Conservation (phyloP, 1,139 yeast genomes). For the Geotrichum carabidarum region DNA sequence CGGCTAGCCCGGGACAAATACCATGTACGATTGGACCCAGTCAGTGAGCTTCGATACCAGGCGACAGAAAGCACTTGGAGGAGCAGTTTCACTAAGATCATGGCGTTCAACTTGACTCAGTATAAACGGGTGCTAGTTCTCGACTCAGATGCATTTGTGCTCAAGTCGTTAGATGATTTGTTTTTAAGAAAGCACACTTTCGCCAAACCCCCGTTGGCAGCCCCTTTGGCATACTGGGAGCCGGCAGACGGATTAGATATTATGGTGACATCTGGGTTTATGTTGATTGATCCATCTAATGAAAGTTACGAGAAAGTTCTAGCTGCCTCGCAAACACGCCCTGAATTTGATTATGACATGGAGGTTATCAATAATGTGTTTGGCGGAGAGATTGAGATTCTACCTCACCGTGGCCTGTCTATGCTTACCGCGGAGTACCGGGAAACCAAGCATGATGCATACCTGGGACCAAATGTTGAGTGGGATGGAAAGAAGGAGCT, state of each 20-base stretch:
- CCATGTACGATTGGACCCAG: slow-evolving; percentile 31
- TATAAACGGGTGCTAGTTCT: slow-evolving; percentile 46
- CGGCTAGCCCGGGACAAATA: slow-evolving; percentile 16
- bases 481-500: slow-evolving; percentile 10
- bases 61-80: slow-evolving; percentile 40
- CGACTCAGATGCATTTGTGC: slow-evolving; percentile 40
- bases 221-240: slow-evolving; percentile 37
- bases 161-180: slow-evolving; percentile 42
- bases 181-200: slow-evolving; percentile 37
- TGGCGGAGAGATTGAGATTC: slow-evolving; percentile 33
- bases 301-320: slow-evolving; percentile 7
- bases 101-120: slow-evolving; percentile 43
- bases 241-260: neutral
- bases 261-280: slow-evolving; percentile 10
- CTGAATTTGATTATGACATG: slow-evolving; percentile 41
- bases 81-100: slow-evolving; percentile 47
- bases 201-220: slow-evolving; percentile 40
- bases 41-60: slow-evolving; percentile 24
- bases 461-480: slow-evolving; percentile 17
- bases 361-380: slow-evolving; percentile 45
- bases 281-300: slow-evolving; percentile 11
- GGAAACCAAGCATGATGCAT: slow-evolving; percentile 8
- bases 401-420: slow-evolving; percentile 48
- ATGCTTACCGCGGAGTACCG: slow-evolving; percentile 49
- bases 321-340: slow-evolving; percentile 14